Evolutionary conservation across 192 early-diverging fungal genomes (phyloP), one percentile per base, ranked within the genome.

Genomic region (Backusella circina): DNA sequence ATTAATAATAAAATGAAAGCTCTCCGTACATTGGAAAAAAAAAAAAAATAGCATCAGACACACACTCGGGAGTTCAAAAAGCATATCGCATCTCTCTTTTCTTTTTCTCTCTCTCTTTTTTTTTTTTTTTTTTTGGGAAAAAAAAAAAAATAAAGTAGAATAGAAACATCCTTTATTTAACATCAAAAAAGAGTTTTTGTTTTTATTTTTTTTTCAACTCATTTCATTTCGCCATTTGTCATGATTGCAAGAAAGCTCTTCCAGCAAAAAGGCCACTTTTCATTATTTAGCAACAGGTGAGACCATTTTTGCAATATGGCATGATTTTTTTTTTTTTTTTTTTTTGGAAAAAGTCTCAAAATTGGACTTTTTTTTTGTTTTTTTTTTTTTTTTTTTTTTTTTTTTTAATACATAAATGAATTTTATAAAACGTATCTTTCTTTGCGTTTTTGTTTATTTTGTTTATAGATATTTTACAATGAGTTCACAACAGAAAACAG

Each of bases 401-500:
- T 61, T 61, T 28, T 3, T 61, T 12, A 3, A 7, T 61, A 13
- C 12, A 57, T 57, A 57, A 57, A 57, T 57, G 54, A 23, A 21
- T 23, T 57, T 57, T 57, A 23, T 57, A 26, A 61, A 61, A 61
- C 54, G 54, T 2, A 61, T 61, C 21, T 61, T 61, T 61, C 21
- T 61, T 61, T 61, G 21, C 54, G 23, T 61, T 28, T 30, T 70
- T 31, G 35, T 31, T 70, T 70, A 41, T 30, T 70, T 70, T 31
- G 2, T 70, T 47, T 70, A 70, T 47, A 44, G 39, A 26, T 38
- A 38, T 38, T 47, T 44, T 47, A 47, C 10, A 31, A 70, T 47
- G 39, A 70, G 37, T 16, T 16, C 16, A 30, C 12, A 79, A 84
- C 71, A 38, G 35, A 73, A 67, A 5, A 79, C 38, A 57, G 71